These are phyloP conservation scores for Actinomucor elegans DNA, from an alignment of 371 early-diverging fungal species.

Conservation along the genomic window DNA sequence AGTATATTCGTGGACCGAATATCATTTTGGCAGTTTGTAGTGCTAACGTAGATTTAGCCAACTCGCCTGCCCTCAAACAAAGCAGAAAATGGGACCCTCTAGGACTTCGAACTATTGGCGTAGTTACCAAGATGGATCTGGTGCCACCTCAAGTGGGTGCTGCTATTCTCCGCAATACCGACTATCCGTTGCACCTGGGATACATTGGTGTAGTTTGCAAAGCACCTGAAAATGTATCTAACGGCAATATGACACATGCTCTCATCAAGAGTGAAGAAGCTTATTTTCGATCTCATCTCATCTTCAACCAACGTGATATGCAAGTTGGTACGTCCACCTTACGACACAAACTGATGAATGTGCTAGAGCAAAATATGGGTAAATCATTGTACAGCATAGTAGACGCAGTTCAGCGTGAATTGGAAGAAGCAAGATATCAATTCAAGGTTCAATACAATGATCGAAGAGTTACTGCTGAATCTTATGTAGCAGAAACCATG, in stretches of 20 bases:
- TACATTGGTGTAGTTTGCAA: slow-evolving; percentile 98
- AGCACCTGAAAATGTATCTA: slow-evolving; percentile 37
- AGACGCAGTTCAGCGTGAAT: slow-evolving; percentile 87
- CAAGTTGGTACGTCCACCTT: slow-evolving; percentile 85
- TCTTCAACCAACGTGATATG: slow-evolving; percentile 65
- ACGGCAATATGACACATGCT: slow-evolving; percentile 60
- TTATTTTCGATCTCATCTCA: slow-evolving; percentile 63
- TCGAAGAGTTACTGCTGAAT: slow-evolving; percentile 87
- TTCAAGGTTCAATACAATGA: slow-evolving; percentile 98
- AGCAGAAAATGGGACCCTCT: slow-evolving; percentile 93
- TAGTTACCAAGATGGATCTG: slow-evolving; percentile 98
- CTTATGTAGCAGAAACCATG: slow-evolving; percentile 93
- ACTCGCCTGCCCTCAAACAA: slow-evolving; percentile 96
- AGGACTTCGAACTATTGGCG: slow-evolving; percentile 96
- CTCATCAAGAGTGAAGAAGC: slow-evolving; percentile 72
- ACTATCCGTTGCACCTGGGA: slow-evolving; percentile 93
- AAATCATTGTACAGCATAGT: slow-evolving; percentile 77
- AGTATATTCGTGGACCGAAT: slow-evolving; percentile 91
- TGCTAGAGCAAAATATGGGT: slow-evolving; percentile 92
- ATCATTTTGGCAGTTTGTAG: slow-evolving; percentile 98
- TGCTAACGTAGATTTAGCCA: slow-evolving; percentile 98
- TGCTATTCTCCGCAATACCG: slow-evolving; percentile 82
- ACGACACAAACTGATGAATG: slow-evolving; percentile 80
- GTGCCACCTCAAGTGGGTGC: slow-evolving; percentile 87
- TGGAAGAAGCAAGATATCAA: slow-evolving; percentile 94